phyloP scores from a whole-genome alignment of 345 rosid species.

The Acer saccharum region DNA sequence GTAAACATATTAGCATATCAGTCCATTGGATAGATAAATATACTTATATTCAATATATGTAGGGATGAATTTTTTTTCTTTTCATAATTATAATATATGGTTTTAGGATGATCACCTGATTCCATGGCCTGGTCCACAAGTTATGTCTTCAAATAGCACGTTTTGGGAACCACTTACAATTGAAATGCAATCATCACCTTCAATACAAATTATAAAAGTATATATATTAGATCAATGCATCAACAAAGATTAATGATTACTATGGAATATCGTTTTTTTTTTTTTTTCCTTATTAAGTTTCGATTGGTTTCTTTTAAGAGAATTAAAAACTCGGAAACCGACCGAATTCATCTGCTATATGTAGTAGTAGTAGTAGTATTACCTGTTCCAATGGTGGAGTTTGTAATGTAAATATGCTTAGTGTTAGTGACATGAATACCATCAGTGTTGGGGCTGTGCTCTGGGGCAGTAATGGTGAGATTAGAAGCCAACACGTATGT shows the following conservation, averaged over 20 bases:
- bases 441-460: slow-evolving; percentile 80
- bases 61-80: too few relatives aligned
- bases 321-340: too few relatives aligned
- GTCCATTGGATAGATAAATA: too few relatives aligned
- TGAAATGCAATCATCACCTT: slow-evolving; percentile 91
- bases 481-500: slow-evolving; percentile 47
- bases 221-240: background rate
- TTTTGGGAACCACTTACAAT: slow-evolving; percentile 56
- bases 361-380: background rate
- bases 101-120: slow-evolving; percentile 43
- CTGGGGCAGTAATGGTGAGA: slow-evolving; percentile 57
- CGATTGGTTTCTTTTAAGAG: too few relatives aligned
- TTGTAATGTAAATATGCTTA: slow-evolving; percentile 57
- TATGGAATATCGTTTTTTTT: too few relatives aligned
- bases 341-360: too few relatives aligned
- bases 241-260: background rate
- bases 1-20: too few relatives aligned
- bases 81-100: background rate
- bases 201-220: background rate
- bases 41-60: too few relatives aligned
- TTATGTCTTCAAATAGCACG: slow-evolving; percentile 48
- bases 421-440: slow-evolving; percentile 79
- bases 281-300: too few relatives aligned
- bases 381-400: slow-evolving; percentile 70
- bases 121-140: slow-evolving; percentile 81